Conservation (phyloP, 768 basidiomycete genomes). For the Cubamyces sp. region DNA sequence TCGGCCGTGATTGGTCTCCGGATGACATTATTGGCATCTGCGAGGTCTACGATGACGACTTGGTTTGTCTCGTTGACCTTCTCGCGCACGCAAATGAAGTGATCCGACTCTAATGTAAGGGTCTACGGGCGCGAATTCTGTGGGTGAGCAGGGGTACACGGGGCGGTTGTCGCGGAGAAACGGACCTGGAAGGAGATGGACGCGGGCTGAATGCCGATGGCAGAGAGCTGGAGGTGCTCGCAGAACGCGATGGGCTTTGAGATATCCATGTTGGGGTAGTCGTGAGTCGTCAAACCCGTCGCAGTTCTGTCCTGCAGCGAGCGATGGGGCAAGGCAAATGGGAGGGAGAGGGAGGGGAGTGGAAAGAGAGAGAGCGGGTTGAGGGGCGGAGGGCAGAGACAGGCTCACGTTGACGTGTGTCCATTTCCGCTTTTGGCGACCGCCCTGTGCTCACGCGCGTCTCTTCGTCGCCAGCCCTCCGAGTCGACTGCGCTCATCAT, state of each 20-base stretch:
- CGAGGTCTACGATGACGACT: conserved; percentile 98
- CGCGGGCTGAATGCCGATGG: conserved; percentile 92
- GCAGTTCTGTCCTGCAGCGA: conserved; percentile 31
- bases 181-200: conserved; percentile 95
- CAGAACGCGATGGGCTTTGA: conserved; percentile 85
- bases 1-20: conserved; percentile 97
- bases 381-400: background rate
- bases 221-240: conserved; percentile 93
- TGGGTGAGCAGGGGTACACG: conserved; percentile 4
- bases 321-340: conserved; percentile 16
- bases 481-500: conserved; percentile 60
- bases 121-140: conserved; percentile 50
- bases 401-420: conserved; percentile 26
- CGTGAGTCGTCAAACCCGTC: conserved; percentile 34
- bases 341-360: conserved; percentile 4
- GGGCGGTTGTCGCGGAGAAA: conserved; percentile 34
- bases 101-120: conserved; percentile 95
- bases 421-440: conserved; percentile 22
- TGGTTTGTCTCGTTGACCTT: conserved; percentile 94
- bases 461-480: background rate
- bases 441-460: conserved; percentile 8
- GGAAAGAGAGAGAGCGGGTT: conserved; percentile 3
- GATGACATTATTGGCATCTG: conserved; percentile 96
- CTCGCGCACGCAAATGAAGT: conserved; percentile 97
- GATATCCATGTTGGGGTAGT: conserved; percentile 37